A percentile compares a stretch with the other conserved stretches of the same genome.
Conservation (phyloP, 805 yeast genomes). For the Metschnikowia anglica region DNA sequence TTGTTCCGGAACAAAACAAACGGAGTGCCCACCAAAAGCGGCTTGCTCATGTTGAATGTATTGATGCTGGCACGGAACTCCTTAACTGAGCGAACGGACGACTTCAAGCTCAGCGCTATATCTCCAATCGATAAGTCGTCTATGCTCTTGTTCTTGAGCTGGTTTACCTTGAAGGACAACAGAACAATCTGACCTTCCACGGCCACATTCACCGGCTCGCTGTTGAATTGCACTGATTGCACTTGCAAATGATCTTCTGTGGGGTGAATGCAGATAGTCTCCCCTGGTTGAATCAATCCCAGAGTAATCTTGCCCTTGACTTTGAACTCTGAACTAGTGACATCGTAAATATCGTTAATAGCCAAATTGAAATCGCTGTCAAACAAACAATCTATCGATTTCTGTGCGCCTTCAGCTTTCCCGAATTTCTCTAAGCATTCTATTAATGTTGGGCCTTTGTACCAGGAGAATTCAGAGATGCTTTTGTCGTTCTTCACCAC, state of each 20-base stretch:
- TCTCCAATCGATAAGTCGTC: constrained; percentile 66
- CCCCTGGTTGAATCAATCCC: constrained; percentile 72
- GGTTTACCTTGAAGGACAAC: constrained; percentile 45
- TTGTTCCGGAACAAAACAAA: constrained; percentile 76
- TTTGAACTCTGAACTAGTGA: constrained; percentile 47
- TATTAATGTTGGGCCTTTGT: constrained; percentile 44
- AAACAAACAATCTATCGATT: constrained; percentile 14
- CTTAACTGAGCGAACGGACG: constrained; percentile 28
- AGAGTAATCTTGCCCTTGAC: constrained; percentile 65
- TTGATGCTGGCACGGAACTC: constrained; percentile 30
- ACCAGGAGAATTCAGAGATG: constrained; percentile 44
- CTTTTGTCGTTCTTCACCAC: constrained; percentile 45
- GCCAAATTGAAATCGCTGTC: constrained; percentile 52
- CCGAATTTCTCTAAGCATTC: constrained; percentile 38
- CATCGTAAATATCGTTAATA: constrained; percentile 59
- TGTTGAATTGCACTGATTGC: constrained; percentile 36
- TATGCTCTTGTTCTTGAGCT: constrained; percentile 47
- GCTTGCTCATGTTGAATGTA: constrained; percentile 53
- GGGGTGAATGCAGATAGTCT: constrained; percentile 59
- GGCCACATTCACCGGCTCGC: constrained; percentile 48
- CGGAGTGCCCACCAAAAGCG: constrained; percentile 77
- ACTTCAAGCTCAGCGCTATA: constrained; percentile 32
- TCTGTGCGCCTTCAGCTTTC: neutral
- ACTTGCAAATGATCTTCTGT: constrained; percentile 45
- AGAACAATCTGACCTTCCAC: constrained; percentile 63